Evolutionary conservation across 1,284 basidiomycete genomes (phyloP), one percentile per base, ranked within the genome.

Genomic region (Hemileia vastatrix): DNA sequence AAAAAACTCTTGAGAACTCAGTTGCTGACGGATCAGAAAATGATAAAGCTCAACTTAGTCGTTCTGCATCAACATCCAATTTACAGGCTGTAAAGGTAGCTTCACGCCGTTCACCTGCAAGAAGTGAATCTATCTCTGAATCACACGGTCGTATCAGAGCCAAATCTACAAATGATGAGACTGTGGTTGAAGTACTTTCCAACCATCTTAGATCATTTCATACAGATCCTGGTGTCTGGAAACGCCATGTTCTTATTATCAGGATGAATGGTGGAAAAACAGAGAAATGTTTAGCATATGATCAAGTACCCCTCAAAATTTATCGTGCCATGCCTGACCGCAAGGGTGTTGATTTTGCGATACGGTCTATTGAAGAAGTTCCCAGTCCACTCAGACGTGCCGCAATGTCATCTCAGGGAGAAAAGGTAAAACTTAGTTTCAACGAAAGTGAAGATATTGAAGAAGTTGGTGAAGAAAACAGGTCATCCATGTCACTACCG

Each of bases 351-450:
- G 60, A 62, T 21, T 62, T 62, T 27, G 53, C 53, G 8, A 62
- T 62, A 6, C 60, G 60, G 33, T 62, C 60, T 13, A 55, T 62
- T 19, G 60, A 62, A 1, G 60, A 62, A 33, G 47, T 62, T 18
- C 60, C 60, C 24, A 55, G 53, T 33, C 60, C 60, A 8, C 43
- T 62, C 21, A 49, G 53, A 23, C 48, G 40, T 19, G 40, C 21
- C 0, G 52, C 15, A 31, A 54, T 32, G 53, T 55, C 52, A 53
- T 18, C 54, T 33, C 23, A 45, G 47, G 4, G 53, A 55, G 8
- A 13, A 54, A 27, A 55, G 33, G 19, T 49, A 48, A 6, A n/a
- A 54, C 18, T 53, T 49, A n/a, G 32, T 47, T 19, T 53, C 5
- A n/a, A 27, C 4, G n/a, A 32, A 2, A 19, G 43, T 2, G 47